Base-by-base conservation (phyloP, 495 filamentous ascomycete genomes). In the Aspergillus homomorphus region DNA sequence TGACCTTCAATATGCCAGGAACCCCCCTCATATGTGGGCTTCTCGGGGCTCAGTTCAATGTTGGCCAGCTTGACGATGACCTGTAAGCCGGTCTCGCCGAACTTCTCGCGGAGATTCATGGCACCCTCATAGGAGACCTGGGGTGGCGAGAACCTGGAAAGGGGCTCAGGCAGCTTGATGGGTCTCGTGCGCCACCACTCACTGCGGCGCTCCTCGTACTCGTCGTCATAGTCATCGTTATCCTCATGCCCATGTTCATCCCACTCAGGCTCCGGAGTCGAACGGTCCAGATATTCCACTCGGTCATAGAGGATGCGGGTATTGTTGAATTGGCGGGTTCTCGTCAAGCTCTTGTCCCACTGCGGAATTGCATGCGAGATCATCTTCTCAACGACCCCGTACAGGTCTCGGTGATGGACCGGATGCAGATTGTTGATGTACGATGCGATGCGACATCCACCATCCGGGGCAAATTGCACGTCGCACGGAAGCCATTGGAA, bases 391-490 rank as follows among this genome's bases (percentile, higher is more conserved):
- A 88, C 57, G 0, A 77, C 69, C 10, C 53, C 41, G 61, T 88
- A 89, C 5, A 88, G 72, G 2, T 57, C 46, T 6, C 54, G 50
- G 55, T 86, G 71, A 19, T 74, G 45, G 3, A 26, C 30, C 0
- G 85, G 84, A 54, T 86, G 79, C 0, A 85, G 66, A 57, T 87
- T 87, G 59, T 88, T 88, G 70, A 88, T 81, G 62, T 87, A 84
- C 28, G 71, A 76, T 2, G 50, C 58, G 18, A 82, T 73, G 44
- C 60, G 56, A 56, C 69, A 65, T 8, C 53, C 38, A 18, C 54
- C 52, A 30, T 76, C 66, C 1, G 66, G 62, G 0, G 55, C 24
- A 45, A 84, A 67, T 6, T 70, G 50, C 20, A 88, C 75, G 14
- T 87, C 76, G 42, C 75, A 79, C 0, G 86, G 85, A 19, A 87